Base-by-base conservation (phyloP, 139 green algal species). In the Coelastrella sp. region DNA sequence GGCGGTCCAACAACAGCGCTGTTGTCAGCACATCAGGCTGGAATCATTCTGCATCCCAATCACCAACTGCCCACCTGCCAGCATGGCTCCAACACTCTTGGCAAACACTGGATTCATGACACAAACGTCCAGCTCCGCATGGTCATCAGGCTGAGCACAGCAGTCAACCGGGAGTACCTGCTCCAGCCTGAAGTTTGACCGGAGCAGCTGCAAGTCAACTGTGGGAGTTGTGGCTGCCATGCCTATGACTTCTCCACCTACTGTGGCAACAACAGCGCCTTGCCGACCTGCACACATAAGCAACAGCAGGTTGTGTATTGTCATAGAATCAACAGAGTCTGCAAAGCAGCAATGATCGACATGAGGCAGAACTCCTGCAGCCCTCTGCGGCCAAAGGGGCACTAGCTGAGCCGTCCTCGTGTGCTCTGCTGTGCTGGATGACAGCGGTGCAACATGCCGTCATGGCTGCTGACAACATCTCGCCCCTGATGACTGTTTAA, bases 91-190 rank as follows among this genome's bases (percentile, higher is more conserved):
- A 64, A 82, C 86, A 66, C 61, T 64, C 80, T 80, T 19, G 13
- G 66, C 58, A 68, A 97, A 97, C 87, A 97, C 93, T 19, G 95
- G 95, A 90, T 97, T 97, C 58, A 97, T 91, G 61, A 92, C 93
- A 32, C 93, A 92, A 75, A 93, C 90, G 57, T 95, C 92, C 20
- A 97, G 90, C 91, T 96, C 94, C 22, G 86, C 94, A 80, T 94
- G 92, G 61, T 60, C 73, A 20, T 88, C 32, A 5, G 79, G 11
- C 64, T 66, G 90, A 19, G 57, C 95, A 60, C 23, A 94, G 16
- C 71, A 94, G 80, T 20, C n/a, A 13, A 64, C 4, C 56, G 85
- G 22, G 22, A 83, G 58, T 0, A n/a, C n/a, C 13, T 71, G 7
- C 13, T 22, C 47, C 32, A 95, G 82, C 54, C 82, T 71, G 61